Base-by-base conservation (phyloP, 768 basidiomycete species). In the Coprinopsis marcescibilis region DNA sequence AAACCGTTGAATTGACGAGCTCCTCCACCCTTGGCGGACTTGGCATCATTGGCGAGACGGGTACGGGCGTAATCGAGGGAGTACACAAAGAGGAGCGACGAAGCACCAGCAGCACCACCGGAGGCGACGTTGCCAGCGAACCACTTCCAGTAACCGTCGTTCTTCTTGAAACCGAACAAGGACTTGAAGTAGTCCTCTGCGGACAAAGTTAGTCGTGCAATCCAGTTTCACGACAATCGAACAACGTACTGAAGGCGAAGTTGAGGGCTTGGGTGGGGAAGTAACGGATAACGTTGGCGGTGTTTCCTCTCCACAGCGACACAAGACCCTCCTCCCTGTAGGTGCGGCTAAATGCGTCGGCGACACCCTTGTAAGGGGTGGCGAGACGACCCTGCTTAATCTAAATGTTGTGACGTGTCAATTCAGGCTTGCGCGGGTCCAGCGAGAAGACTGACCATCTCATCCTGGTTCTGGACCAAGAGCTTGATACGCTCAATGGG, bases 401-500 rank as follows among this genome's bases (percentile, higher is more conserved):
- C 92, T 95, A 59, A 50, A 30, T 35, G 25, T 46, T 52, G 52
- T 65, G 64, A 64, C 60, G 63, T 69, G 67, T 71, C 60, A 72
- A 43, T 17, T 35, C 26, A 45, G 40, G 53, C 37, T 21, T 35
- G 41, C 50, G 37, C 42, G 36, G 2, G 32, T 24, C 4, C 17
- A 35, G 23, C 44, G 32, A 20, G 33, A 45, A 47, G n/a, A 65
- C 71, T 2, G n/a, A 83, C 87, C 96, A 98, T 99, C 78, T 98
- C 96, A 81, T 94, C 95, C 83, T 98, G 95, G 75, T 96, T 97
- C 73, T 97, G 91, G 51, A 95, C 86, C 65, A 95, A 73, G 61
- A 98, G 84, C 78, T 99, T 99, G 73, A 99, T 95, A 65, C 96
- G 93, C 82, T 98, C 96, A 62, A 99, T 99, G 71, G 96, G 96